These are phyloP conservation scores for Amylostereum areolatum DNA, from an alignment of 1,284 basidiomycete genomes.

Conservation along the genomic window DNA sequence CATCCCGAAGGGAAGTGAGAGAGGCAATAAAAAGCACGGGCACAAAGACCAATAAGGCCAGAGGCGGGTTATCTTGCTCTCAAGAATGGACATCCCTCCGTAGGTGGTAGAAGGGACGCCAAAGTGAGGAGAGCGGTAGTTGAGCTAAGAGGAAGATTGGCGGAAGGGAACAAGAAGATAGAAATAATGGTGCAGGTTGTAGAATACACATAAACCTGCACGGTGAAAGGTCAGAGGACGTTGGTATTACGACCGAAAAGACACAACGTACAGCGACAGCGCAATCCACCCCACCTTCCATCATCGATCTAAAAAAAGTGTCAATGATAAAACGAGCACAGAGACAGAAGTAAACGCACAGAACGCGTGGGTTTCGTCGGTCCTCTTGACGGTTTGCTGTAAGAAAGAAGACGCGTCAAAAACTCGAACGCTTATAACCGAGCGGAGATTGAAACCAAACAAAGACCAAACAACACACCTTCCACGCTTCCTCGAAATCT, in stretches of 20 bases:
- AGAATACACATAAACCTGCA: constrained; percentile 23
- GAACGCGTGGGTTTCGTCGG: constrained; percentile 93
- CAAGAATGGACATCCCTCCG: constrained; percentile 76
- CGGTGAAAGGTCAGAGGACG: not conserved
- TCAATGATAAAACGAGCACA: constrained; percentile 1
- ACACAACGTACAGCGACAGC: constrained; percentile 20
- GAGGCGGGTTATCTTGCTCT: constrained; percentile 57
- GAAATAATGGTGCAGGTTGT: constrained; percentile 24
- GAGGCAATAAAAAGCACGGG: constrained; percentile 39
- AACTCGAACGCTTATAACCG: constrained; percentile 29
- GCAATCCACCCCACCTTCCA: constrained; percentile 16
- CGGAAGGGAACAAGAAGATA: constrained; percentile 11
- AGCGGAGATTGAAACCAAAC: constrained; percentile 29
- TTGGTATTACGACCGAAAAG: not conserved
- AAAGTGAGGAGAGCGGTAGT: constrained; percentile 68
- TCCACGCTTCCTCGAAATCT: constrained; percentile 99
- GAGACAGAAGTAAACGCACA: constrained; percentile 51
- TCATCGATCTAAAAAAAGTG: constrained; percentile 41
- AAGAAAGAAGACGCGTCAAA: constrained; percentile 20
- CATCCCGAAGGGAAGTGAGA: constrained; percentile 22
- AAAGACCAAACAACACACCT: constrained; percentile 63
- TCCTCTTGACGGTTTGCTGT: constrained; percentile 89
- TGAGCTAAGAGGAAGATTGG: constrained; percentile 5
- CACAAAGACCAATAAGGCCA: constrained; percentile 2
- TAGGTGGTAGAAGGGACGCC: constrained; percentile 57